Evolutionary conservation across 2,329 filamentous ascomycete genomes (phyloP).

Genomic region (Colletotrichum godetiae): DNA sequence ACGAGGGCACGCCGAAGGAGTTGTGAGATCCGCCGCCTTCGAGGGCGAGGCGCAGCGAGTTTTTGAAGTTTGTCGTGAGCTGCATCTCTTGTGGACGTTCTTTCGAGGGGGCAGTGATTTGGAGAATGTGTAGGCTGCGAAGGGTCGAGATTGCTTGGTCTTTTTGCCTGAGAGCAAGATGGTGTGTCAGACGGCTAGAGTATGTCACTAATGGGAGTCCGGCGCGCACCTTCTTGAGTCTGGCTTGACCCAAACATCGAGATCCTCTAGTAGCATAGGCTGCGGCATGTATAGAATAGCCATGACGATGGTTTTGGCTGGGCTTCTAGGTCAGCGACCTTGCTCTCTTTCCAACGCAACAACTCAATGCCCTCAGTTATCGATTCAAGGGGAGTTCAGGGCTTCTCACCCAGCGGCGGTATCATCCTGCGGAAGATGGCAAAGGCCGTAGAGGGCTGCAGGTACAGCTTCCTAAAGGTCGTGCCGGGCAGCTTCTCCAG

Average conservation of each 20-base stretch:
- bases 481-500: slow-evolving; percentile 91
- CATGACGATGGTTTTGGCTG: slow-evolving; percentile 96
- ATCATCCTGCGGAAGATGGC: slow-evolving; percentile 98
- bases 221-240: slow-evolving; percentile 54
- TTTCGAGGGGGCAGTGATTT: slow-evolving; percentile 69
- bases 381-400: neutral
- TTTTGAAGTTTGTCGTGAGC: slow-evolving; percentile 84
- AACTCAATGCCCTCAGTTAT: neutral
- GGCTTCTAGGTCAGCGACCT: slow-evolving; percentile 11
- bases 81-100: slow-evolving; percentile 77
- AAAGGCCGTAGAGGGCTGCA: slow-evolving; percentile 93
- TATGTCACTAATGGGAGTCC: neutral
- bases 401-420: slow-evolving; percentile 79
- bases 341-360: neutral
- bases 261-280: slow-evolving; percentile 81
- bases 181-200: neutral
- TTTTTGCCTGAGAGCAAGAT: slow-evolving; percentile 67
- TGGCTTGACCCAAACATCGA: slow-evolving; percentile 88
- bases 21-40: slow-evolving; percentile 87
- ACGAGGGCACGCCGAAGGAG: slow-evolving; percentile 90
- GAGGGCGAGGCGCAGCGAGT: slow-evolving; percentile 85
- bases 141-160: slow-evolving; percentile 87
- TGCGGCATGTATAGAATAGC: slow-evolving; percentile 90
- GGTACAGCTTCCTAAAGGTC: slow-evolving; percentile 91
- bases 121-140: slow-evolving; percentile 86